These are phyloP conservation scores for Digitaria exilis DNA, from an alignment of 202 grass and related monocot species.

Conservation along the genomic window DNA sequence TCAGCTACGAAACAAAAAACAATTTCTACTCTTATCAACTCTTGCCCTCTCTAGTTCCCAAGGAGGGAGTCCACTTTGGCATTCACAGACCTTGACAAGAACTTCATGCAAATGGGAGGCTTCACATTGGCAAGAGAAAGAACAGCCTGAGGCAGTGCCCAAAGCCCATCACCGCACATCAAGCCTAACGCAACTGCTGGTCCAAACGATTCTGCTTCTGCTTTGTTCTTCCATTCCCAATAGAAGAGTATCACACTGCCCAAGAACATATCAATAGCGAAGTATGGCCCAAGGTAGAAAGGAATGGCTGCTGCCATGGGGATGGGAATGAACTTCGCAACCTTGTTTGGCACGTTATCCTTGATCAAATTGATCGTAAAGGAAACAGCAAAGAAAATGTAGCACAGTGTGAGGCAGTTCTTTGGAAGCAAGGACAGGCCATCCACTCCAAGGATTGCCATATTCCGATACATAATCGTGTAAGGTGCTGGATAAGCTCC, in stretches of 20 bases:
- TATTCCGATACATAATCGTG: conserved; percentile 75
- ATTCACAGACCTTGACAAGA: conserved; percentile 64
- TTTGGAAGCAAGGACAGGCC: conserved; percentile 68
- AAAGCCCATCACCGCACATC: conserved; percentile 82
- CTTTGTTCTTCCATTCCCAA: conserved; percentile 67
- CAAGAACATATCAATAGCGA: conserved; percentile 82
- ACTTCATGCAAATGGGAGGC: conserved; percentile 90
- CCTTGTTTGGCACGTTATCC: conserved; percentile 46
- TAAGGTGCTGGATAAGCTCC: conserved; percentile 76
- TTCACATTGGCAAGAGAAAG: conserved; percentile 71
- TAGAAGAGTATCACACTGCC: conserved; percentile 64
- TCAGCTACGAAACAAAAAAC: not conserved
- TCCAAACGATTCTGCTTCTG: conserved; percentile 49
- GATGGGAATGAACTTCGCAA: conserved; percentile 58
- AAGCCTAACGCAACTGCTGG: conserved; percentile 81
- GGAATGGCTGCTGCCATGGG: conserved; percentile 91
- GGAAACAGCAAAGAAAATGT: conserved; percentile 57
- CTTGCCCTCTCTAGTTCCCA: conserved; percentile 11
- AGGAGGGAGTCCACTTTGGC: conserved; percentile 61
- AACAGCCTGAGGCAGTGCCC: conserved; percentile 80
- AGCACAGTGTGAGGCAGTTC: conserved; percentile 76
- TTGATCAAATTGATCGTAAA: conserved; percentile 61
- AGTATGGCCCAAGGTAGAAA: conserved; percentile 84
- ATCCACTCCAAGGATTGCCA: conserved; percentile 76
- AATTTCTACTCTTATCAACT: conserved; percentile 16